Percentiles rank a stretch among this genome's conserved stretches.
Conservation (phyloP, 768 basidiomycete species). For the Tubosaeta sp. region DNA sequence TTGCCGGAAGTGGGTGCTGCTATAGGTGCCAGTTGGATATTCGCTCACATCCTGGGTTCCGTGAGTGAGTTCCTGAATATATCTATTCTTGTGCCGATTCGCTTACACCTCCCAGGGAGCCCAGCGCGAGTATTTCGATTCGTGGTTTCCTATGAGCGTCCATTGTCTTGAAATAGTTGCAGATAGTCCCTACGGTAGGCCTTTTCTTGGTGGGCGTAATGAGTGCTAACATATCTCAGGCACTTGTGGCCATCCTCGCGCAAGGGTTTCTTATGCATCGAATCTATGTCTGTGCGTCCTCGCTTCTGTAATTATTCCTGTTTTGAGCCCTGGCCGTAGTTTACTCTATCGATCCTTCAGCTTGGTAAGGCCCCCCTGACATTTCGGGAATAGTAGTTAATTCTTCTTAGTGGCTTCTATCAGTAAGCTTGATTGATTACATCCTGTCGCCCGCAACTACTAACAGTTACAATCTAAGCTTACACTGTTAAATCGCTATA, state of each 20-base stretch:
- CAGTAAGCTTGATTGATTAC: not conserved
- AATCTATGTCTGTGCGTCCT: not conserved
- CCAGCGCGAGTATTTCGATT: not conserved
- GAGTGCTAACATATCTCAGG: not conserved
- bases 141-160: not conserved
- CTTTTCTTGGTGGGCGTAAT: not conserved
- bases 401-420: not conserved
- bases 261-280: slow-evolving; percentile 1
- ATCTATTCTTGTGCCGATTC: too few species aligned
- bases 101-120: not conserved
- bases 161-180: not conserved
- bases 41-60: not conserved
- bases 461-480: not conserved
- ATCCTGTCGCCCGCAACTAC: not conserved
- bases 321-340: not conserved
- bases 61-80: not conserved
- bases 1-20: not conserved
- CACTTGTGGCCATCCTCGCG: not conserved
- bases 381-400: not conserved
- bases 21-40: not conserved
- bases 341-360: not conserved
- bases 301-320: not conserved
- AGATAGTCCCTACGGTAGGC: not conserved
- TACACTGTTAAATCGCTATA: not conserved
- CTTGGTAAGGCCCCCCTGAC: not conserved